Conservation (phyloP, 805 yeast genomes). For the Nakazawaea populi region DNA sequence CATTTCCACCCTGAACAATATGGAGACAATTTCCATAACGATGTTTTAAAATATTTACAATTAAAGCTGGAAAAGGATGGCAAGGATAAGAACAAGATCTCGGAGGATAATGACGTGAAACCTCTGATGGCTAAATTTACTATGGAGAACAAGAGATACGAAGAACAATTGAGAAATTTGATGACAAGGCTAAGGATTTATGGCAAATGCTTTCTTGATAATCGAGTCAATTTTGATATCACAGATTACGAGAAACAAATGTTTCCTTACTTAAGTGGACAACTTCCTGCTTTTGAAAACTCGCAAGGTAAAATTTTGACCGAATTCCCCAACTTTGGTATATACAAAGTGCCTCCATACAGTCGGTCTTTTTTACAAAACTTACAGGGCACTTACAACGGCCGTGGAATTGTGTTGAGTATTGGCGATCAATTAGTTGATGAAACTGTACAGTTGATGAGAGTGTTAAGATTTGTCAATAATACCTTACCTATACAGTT, state of each 20-base stretch:
- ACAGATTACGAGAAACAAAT: slow-evolving; percentile 15
- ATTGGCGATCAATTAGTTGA: slow-evolving; percentile 38
- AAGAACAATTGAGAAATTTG: neutral
- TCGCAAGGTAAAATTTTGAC: slow-evolving; percentile 18
- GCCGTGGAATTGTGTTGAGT: slow-evolving; percentile 52
- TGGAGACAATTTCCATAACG: neutral
- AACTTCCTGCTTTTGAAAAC: slow-evolving; percentile 31
- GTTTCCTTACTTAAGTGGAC: slow-evolving; percentile 36
- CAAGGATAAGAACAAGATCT: neutral
- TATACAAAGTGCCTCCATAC: neutral
- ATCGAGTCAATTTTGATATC: slow-evolving; percentile 1
- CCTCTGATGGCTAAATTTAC: slow-evolving; percentile 6
- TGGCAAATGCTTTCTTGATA: slow-evolving; percentile 9
- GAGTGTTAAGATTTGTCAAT: slow-evolving; percentile 43
- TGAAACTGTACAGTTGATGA: slow-evolving; percentile 41
- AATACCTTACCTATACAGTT: slow-evolving; percentile 46
- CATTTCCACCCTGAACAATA: slow-evolving; percentile 4
- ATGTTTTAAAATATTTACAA: slow-evolving; percentile 2
- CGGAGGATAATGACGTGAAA: slow-evolving; percentile 4
- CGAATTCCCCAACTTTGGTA: slow-evolving; percentile 3
- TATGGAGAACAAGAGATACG: neutral
- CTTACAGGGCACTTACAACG: slow-evolving; percentile 25
- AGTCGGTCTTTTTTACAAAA: slow-evolving; percentile 19
- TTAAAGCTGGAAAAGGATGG: neutral
- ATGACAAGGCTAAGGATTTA: slow-evolving; percentile 2